A percentile compares a stretch with the other conserved stretches of the same genome.
Evolutionary conservation across 352 stramenopile genomes (phyloP).

Genomic region (Pythium periplocum): DNA sequence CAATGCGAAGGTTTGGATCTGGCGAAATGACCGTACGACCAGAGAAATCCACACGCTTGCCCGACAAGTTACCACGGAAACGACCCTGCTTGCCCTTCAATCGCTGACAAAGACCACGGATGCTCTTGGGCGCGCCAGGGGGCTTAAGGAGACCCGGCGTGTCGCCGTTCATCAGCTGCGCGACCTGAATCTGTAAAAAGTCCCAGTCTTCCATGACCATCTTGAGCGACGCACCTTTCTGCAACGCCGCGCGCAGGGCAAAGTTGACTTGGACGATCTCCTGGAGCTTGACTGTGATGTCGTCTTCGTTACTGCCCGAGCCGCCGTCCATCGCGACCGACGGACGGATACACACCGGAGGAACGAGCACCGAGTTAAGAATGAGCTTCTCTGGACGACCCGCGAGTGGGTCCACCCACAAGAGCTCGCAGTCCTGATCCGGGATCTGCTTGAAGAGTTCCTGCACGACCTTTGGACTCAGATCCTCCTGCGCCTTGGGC

Average conservation of each 20-base stretch:
- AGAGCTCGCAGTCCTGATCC: conserved; percentile 96
- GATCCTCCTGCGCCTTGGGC: conserved; percentile 86
- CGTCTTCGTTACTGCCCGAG: conserved; percentile 96
- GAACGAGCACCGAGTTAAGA: conserved; percentile 96
- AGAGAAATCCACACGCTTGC: conserved; percentile 99
- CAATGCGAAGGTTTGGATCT: conserved; percentile 97
- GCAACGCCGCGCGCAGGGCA: conserved; percentile 90
- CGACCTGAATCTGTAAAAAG: conserved; percentile 97
- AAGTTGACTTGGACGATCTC: conserved; percentile 99
- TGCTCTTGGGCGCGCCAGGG: conserved; percentile 91
- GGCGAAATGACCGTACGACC: conserved; percentile 99
- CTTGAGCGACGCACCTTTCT: conserved; percentile 94
- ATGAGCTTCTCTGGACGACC: conserved; percentile 98
- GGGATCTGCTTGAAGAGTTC: conserved; percentile 95
- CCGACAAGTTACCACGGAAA: conserved; percentile 98
- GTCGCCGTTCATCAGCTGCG: conserved; percentile 99
- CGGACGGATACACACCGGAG: conserved; percentile 98
- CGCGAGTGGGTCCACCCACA: conserved; percentile 95
- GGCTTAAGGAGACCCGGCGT: conserved; percentile 95
- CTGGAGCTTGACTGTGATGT: conserved; percentile 98
- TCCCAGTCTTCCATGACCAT: conserved; percentile 99
- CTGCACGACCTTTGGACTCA: conserved; percentile 89
- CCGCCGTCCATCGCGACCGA: conserved; percentile 97
- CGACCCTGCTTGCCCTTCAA: conserved; percentile 97
- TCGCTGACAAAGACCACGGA: conserved; percentile 96